These are phyloP conservation scores for Paramyrothecium roridum DNA, from an alignment of 2,329 filamentous ascomycete genomes.

Conservation along the genomic window DNA sequence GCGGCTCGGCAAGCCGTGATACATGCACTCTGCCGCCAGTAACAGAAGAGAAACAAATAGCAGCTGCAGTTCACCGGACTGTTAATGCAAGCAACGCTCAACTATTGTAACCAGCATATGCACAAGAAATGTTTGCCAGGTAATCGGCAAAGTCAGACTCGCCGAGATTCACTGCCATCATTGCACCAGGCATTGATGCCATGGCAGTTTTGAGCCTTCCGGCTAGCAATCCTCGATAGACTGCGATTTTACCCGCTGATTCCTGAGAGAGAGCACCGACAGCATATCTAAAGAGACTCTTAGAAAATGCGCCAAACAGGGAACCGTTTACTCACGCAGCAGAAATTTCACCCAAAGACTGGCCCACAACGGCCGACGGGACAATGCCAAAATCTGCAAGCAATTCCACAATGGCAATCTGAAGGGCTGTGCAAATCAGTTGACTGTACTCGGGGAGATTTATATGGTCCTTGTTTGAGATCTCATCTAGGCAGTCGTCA, in stretches of 20 bases:
- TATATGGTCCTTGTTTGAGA: conserved; percentile 11
- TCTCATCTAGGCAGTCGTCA: no score
- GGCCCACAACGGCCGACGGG: conserved; percentile 35
- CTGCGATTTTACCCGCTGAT: conserved; percentile 42
- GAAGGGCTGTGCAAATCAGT: conserved; percentile 38
- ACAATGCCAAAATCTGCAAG: conserved; percentile 34
- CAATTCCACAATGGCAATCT: conserved; percentile 41
- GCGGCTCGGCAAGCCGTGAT: conserved; percentile 25
- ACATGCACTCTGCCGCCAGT: conserved; percentile 31
- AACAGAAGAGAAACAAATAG: conserved; percentile 34
- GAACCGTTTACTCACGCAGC: conserved; percentile 30
- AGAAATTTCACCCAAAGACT: conserved; percentile 45
- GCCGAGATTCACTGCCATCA: conserved; percentile 18
- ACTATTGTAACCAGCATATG: not conserved
- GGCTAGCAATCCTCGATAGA: conserved; percentile 35
- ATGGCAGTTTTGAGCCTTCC: conserved; percentile 29
- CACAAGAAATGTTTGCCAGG: not conserved
- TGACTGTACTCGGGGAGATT: conserved; percentile 33
- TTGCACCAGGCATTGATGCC: conserved; percentile 8
- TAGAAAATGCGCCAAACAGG: no score
- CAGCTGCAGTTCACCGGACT: conserved; percentile 43
- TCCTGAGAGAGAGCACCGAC: conserved; percentile 38
- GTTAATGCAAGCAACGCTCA: conserved; percentile 41
- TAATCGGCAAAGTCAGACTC: conserved; percentile 1
- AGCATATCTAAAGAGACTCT: conserved; percentile 20